phyloP scores from a whole-genome alignment of 2,329 filamentous ascomycete species.

The Fusarium dlaminii region DNA sequence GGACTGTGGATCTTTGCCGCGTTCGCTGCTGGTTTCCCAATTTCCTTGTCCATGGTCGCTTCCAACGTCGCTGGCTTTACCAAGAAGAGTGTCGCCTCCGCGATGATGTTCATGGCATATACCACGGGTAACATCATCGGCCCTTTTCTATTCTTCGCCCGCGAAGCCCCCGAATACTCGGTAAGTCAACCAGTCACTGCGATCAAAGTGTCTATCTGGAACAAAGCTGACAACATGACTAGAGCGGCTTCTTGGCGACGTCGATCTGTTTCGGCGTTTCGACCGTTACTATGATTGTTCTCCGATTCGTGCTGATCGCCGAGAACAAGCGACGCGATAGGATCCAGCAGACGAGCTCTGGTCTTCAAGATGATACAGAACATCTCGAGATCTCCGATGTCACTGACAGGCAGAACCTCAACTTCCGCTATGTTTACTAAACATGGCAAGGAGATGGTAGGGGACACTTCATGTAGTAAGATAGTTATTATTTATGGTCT shows the following conservation, averaged over 20 bases:
- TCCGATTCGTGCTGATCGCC: constrained; percentile 19
- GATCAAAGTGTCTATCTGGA: fast-evolving
- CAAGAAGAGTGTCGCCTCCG: constrained; percentile 35
- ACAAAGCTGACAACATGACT: background rate
- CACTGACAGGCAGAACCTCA: constrained; percentile 27
- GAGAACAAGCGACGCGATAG: constrained; percentile 32
- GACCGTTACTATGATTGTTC: constrained; percentile 12
- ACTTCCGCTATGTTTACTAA: constrained; percentile 38
- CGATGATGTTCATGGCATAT: constrained; percentile 40
- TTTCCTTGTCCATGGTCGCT: constrained; percentile 30
- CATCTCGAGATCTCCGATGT: constrained; percentile 32
- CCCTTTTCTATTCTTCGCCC: constrained; percentile 35
- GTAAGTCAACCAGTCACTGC: constrained; percentile 5
- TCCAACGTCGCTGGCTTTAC: constrained; percentile 39
- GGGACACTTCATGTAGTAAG: no score
- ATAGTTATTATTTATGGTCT: no score
- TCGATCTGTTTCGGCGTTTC: constrained; percentile 35
- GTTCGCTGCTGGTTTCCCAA: constrained; percentile 34
- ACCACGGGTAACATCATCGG: constrained; percentile 34
- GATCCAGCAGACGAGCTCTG: background rate
- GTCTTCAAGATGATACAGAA: background rate
- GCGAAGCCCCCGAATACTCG: constrained; percentile 28
- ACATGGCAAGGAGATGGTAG: fast-evolving
- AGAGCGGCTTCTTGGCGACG: constrained; percentile 38
- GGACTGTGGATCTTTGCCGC: constrained; percentile 33